Conservation (phyloP, 2,329 filamentous ascomycete genomes). For the Hymenoscyphus linearis region DNA sequence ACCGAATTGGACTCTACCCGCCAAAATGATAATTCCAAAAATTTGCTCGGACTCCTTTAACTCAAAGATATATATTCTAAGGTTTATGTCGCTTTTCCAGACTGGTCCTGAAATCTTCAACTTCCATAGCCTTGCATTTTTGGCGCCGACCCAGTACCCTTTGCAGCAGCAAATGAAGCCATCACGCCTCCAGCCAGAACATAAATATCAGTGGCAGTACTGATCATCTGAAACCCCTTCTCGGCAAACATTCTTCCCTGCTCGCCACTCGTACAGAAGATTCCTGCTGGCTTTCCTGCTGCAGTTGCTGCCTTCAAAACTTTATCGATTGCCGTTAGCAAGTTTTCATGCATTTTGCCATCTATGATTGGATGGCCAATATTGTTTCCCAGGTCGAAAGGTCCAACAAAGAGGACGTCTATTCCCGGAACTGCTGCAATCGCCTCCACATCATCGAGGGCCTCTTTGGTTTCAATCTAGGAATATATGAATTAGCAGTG, state of each 20-base stretch:
- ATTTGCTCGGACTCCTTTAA: background rate
- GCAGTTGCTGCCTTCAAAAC: conserved; percentile 52
- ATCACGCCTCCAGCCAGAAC: conserved; percentile 43
- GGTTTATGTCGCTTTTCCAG: background rate
- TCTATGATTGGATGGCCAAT: conserved; percentile 58
- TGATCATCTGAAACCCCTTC: conserved; percentile 58
- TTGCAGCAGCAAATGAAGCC: conserved; percentile 43
- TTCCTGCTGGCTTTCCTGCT: conserved; percentile 62
- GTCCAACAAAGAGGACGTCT: conserved; percentile 60
- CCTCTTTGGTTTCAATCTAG: conserved; percentile 57
- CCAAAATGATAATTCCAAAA: background rate
- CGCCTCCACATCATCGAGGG: conserved; percentile 53
- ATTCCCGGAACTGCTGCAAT: conserved; percentile 56
- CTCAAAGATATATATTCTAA: background rate
- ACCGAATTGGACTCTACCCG: background rate
- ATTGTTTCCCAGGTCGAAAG: conserved; percentile 60
- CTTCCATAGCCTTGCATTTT: conserved; percentile 15
- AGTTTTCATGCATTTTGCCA: conserved; percentile 51
- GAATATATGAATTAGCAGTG: background rate
- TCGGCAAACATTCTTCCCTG: conserved; percentile 51
- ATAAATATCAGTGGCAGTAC: conserved; percentile 51
- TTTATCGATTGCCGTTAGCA: conserved; percentile 53
- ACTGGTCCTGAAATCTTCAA: background rate
- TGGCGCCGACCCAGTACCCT: conserved; percentile 32
- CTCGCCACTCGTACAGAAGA: conserved; percentile 51